Conservation (phyloP, 805 yeast species). For the Wickerhamiella bombiphila region DNA sequence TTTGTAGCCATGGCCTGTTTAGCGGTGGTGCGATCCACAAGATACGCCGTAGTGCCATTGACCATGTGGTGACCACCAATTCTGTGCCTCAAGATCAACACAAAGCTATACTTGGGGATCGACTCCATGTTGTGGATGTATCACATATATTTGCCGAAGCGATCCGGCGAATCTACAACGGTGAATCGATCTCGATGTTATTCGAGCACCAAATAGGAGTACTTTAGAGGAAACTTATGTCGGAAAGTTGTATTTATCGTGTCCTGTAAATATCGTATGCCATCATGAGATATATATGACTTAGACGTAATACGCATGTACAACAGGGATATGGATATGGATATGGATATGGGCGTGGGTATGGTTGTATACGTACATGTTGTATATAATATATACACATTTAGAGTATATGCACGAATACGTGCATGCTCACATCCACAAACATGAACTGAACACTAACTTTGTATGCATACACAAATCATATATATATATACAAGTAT, state of each 20-base stretch:
- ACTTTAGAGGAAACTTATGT: not conserved
- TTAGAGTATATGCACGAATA: too few relatives aligned
- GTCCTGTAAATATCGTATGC: not conserved
- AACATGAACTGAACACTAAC: too few relatives aligned
- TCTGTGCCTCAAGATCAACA: slow-evolving; percentile 74
- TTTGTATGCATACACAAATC: too few relatives aligned
- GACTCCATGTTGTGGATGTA: slow-evolving; percentile 73
- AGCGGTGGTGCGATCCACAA: slow-evolving; percentile 80
- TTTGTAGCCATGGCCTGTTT: slow-evolving; percentile 85
- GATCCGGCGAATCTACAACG: slow-evolving; percentile 89
- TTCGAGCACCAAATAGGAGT: slow-evolving; percentile 51
- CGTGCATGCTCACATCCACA: too few relatives aligned
- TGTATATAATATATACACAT: too few relatives aligned
- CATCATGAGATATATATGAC: not conserved
- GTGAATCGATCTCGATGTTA: slow-evolving; percentile 87
- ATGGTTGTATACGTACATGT: too few relatives aligned
- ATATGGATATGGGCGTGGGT: too few relatives aligned
- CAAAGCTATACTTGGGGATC: slow-evolving; percentile 36
- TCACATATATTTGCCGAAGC: slow-evolving; percentile 86
- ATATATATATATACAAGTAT: too few relatives aligned
- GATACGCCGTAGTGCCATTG: slow-evolving; percentile 53
- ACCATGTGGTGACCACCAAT: slow-evolving; percentile 76
- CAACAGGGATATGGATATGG: not conserved
- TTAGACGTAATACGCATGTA: not conserved
- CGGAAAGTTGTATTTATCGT: not conserved